A percentile compares a stretch with the other conserved stretches of the same genome.
Conservation (phyloP, 164 flowering plant genomes). For the Kalanchoe fedtschenkoi region DNA sequence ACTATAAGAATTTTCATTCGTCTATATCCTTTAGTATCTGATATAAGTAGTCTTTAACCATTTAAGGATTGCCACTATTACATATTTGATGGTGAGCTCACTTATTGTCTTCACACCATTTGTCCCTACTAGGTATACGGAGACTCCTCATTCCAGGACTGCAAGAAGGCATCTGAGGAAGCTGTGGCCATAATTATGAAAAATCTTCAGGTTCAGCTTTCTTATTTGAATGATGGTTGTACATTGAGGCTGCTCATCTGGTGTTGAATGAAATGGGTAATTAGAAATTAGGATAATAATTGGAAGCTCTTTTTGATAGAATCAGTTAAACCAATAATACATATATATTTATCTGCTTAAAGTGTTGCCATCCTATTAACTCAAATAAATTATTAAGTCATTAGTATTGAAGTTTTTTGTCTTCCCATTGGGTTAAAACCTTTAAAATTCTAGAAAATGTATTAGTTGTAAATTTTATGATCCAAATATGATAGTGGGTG, state of each 20-base stretch:
- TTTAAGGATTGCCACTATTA: not conserved
- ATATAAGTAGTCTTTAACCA: not conserved
- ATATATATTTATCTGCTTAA: not conserved
- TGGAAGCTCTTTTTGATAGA: too few species aligned
- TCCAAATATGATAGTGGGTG: not conserved
- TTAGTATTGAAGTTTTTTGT: not conserved
- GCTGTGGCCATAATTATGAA: slow-evolving; percentile 52
- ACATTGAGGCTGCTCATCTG: not conserved
- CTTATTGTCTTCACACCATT: slow-evolving; percentile 2
- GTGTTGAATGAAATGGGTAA: not conserved
- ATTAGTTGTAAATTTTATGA: not conserved
- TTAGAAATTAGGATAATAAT: not conserved
- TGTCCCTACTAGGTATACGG: slow-evolving; percentile 65
- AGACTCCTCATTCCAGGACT: slow-evolving; percentile 89
- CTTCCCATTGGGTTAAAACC: not conserved
- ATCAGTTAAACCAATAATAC: not conserved
- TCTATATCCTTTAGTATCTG: not conserved
- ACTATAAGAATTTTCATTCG: not conserved
- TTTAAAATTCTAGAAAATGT: not conserved
- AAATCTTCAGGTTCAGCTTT: slow-evolving; percentile 52
- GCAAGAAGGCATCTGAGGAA: slow-evolving; percentile 90
- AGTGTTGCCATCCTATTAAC: not conserved
- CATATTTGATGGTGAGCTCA: not conserved
- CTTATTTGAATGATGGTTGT: not conserved
- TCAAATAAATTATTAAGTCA: not conserved